Conservation (phyloP, 2,329 filamentous ascomycete species). For the Drechslerella dactyloides region DNA sequence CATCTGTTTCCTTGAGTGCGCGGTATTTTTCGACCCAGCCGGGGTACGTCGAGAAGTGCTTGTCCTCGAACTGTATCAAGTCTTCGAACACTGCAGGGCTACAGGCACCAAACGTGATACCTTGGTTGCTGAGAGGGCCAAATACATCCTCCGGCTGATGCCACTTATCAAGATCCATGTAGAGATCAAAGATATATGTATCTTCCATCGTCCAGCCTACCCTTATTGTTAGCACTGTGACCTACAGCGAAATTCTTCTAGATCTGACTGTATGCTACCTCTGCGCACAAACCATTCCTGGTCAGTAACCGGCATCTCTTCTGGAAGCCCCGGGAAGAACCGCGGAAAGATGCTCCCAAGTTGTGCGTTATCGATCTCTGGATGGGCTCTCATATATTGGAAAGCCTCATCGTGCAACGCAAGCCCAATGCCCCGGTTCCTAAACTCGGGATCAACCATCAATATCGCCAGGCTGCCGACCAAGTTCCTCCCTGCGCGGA, state of each 20-base stretch:
- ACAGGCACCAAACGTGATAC: conserved; percentile 54
- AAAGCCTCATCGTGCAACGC: conserved; percentile 55
- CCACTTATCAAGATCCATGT: conserved; percentile 54
- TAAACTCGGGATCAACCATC: conserved; percentile 53
- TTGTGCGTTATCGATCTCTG: conserved; percentile 54
- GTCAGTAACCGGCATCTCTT: conserved; percentile 53
- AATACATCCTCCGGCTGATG: conserved; percentile 50
- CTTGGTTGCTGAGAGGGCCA: conserved; percentile 51
- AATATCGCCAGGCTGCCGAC: conserved; percentile 55
- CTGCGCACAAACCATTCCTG: conserved; percentile 55
- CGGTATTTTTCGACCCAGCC: conserved; percentile 56
- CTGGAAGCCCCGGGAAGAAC: conserved; percentile 55
- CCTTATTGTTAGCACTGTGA: neutral
- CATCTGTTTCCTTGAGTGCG: conserved; percentile 53
- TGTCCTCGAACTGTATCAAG: conserved; percentile 55
- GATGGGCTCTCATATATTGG: conserved; percentile 52
- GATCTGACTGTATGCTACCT: conserved; percentile 31
- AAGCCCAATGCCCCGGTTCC: conserved; percentile 55
- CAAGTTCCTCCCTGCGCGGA: conserved; percentile 53
- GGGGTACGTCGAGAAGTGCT: conserved; percentile 54
- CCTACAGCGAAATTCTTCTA: neutral
- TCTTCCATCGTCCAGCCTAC: conserved; percentile 54
- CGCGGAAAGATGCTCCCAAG: conserved; percentile 56
- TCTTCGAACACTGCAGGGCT: conserved; percentile 53
- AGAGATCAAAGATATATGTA: conserved; percentile 54